phyloP scores from a whole-genome alignment of 2,329 filamentous ascomycete genomes.

The Neurospora crassa region DNA sequence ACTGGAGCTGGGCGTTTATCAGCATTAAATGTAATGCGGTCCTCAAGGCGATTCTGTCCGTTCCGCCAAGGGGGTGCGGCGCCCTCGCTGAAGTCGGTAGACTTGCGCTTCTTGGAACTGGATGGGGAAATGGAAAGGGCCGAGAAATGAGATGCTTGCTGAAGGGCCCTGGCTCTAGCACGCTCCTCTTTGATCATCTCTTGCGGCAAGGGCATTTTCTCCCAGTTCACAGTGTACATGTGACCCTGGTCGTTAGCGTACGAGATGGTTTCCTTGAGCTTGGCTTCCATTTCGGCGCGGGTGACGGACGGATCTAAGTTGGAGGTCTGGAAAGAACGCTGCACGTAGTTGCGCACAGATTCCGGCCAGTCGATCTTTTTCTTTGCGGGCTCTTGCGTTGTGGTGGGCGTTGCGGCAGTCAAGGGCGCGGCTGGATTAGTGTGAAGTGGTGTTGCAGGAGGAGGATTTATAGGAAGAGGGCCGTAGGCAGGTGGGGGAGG shows the following conservation, averaged over 20 bases:
- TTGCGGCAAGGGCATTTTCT: constrained; percentile 73
- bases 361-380: constrained; percentile 70
- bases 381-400: constrained; percentile 25
- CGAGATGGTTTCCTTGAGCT: constrained; percentile 78
- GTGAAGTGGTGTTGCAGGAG: constrained; percentile 13
- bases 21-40: constrained; percentile 60
- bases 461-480: constrained; percentile 14
- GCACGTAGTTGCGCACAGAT: constrained; percentile 80
- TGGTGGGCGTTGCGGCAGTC: not conserved
- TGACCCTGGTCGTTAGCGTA: constrained; percentile 64
- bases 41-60: constrained; percentile 60
- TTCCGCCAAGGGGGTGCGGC: constrained; percentile 62
- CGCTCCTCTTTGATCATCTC: constrained; percentile 68
- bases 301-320: constrained; percentile 56
- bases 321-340: constrained; percentile 72
- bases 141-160: constrained; percentile 5
- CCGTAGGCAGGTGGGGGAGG: constrained; percentile 16
- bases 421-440: constrained; percentile 15
- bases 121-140: constrained; percentile 11
- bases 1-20: constrained; percentile 31
- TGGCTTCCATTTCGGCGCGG: constrained; percentile 66
- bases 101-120: constrained; percentile 71
- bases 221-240: constrained; percentile 73
- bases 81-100: constrained; percentile 47
- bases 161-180: constrained; percentile 17